These are phyloP conservation scores for Sporisorium exsertum DNA, from an alignment of 1,284 basidiomycete genomes.

Conservation along the genomic window DNA sequence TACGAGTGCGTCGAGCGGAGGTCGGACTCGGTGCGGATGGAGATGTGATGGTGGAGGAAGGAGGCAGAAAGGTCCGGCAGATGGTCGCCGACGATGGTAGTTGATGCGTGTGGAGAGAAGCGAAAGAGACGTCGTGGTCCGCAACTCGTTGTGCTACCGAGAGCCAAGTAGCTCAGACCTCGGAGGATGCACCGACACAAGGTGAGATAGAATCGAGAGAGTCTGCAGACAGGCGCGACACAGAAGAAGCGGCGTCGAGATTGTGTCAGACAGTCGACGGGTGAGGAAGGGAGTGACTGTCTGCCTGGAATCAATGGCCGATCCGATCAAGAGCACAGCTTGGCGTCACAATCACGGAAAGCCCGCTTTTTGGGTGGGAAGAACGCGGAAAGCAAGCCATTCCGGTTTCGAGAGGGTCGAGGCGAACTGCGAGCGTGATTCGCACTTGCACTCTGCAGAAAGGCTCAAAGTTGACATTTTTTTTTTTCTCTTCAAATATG, in stretches of 20 bases:
- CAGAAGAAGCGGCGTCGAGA: background rate
- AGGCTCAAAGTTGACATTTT: no score
- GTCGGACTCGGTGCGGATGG: background rate
- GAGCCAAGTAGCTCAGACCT: background rate
- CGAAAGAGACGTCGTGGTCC: background rate
- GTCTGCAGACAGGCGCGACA: background rate
- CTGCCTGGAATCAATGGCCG: background rate
- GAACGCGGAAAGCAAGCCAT: background rate
- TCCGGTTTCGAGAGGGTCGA: background rate
- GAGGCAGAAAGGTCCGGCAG: background rate
- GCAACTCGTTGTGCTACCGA: background rate
- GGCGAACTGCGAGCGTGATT: no score
- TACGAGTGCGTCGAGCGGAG: no score
- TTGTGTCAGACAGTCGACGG: background rate
- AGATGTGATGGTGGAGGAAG: background rate
- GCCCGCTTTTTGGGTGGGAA: background rate
- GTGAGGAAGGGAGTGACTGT: slow-evolving; percentile 2
- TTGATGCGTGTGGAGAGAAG: background rate
- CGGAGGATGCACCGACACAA: slow-evolving; percentile 1
- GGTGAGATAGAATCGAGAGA: background rate
- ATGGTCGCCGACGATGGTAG: background rate
- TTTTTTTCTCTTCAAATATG: no score
- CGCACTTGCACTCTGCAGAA: no score
- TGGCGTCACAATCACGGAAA: background rate
- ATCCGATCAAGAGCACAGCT: slow-evolving; percentile 7